These are phyloP conservation scores for Hypoxylon sp. DNA, from an alignment of 2,329 filamentous ascomycete genomes.

Conservation along the genomic window DNA sequence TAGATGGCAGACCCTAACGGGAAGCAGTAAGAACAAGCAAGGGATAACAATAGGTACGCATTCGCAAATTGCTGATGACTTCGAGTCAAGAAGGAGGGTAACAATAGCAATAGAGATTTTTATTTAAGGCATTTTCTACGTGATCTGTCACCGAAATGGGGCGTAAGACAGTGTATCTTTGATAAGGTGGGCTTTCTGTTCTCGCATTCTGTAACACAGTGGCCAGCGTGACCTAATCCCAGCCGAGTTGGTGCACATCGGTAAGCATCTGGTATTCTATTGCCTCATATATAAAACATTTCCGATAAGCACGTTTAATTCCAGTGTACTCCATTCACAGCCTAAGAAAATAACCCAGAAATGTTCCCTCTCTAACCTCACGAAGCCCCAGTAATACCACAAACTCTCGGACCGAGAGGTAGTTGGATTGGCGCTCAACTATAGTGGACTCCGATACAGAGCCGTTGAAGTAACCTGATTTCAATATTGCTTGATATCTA, in stretches of 20 bases:
- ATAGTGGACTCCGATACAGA: not conserved
- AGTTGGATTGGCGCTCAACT: not conserved
- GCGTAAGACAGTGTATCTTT: constrained; percentile 10
- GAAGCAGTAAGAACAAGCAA: constrained; percentile 22
- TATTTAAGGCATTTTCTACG: constrained; percentile 10
- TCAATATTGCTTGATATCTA: constrained; percentile 1
- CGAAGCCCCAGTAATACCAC: not conserved
- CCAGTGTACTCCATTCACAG: not conserved
- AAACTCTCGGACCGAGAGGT: not conserved
- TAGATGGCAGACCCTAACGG: not conserved
- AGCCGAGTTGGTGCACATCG: constrained; percentile 5
- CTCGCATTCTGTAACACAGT: constrained; percentile 12
- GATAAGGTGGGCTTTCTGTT: constrained; percentile 18
- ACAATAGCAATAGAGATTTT: constrained; percentile 9
- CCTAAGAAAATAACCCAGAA: not conserved
- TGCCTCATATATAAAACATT: not conserved
- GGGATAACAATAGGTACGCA: constrained; percentile 23
- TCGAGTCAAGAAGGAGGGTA: constrained; percentile 8
- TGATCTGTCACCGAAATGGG: constrained; percentile 5
- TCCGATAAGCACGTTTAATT: not conserved
- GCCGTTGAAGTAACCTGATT: not conserved
- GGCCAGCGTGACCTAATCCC: constrained; percentile 4
- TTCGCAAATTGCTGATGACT: constrained; percentile 18
- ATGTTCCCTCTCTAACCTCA: not conserved
- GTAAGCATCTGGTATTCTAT: not conserved